These are phyloP conservation scores for Pseudopithomyces chartarum DNA, from an alignment of 2,329 filamentous ascomycete genomes.

Conservation along the genomic window DNA sequence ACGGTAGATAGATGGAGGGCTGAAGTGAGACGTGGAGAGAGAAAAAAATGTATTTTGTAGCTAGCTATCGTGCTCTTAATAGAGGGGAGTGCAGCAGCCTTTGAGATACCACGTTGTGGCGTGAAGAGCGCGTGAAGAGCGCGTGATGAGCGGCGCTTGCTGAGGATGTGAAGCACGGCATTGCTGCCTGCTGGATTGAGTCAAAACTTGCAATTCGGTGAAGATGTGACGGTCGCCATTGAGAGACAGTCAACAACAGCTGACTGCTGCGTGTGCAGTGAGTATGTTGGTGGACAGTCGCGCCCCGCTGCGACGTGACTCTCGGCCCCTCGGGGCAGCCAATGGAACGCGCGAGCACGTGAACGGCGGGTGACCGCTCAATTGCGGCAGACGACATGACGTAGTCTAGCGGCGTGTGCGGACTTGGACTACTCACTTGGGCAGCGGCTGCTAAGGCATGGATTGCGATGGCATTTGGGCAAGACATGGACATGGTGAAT, in stretches of 20 bases:
- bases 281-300: background rate
- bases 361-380: background rate
- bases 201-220: background rate
- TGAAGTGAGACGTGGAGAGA: background rate
- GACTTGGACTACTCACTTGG: too few relatives aligned
- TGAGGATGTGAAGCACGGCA: constrained; percentile 4
- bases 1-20: background rate
- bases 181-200: background rate
- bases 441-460: background rate
- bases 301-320: background rate
- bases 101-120: background rate
- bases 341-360: background rate
- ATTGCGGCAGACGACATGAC: background rate
- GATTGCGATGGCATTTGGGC: background rate
- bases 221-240: background rate
- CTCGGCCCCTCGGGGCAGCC: too few relatives aligned
- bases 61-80: background rate
- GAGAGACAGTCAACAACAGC: background rate
- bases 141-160: background rate
- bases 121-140: background rate
- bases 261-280: background rate
- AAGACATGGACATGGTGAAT: background rate
- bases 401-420: background rate
- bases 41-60: background rate
- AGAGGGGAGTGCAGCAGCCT: background rate